Percentiles rank a stretch among this genome's conserved stretches.
Evolutionary conservation across 202 grass and related monocot species (phyloP).

Genomic region (Carex sylvatica): DNA sequence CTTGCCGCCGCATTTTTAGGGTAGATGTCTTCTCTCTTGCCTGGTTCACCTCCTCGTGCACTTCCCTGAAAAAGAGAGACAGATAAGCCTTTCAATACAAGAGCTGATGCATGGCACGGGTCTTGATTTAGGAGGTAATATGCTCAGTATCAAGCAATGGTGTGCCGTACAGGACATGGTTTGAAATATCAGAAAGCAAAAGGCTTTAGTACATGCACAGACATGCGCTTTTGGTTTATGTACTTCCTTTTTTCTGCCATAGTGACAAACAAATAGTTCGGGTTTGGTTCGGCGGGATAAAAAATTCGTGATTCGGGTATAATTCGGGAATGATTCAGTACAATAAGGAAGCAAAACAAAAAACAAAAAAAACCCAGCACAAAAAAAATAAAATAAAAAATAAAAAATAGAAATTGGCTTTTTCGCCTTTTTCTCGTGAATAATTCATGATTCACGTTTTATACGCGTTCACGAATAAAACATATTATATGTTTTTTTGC

Average conservation of each 20-base stretch:
- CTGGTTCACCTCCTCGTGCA: constrained; percentile 85
- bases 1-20: constrained; percentile 62
- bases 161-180: background rate
- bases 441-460: too few relatives aligned
- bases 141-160: background rate
- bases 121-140: background rate
- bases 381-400: too few relatives aligned
- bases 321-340: too few relatives aligned
- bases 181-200: background rate
- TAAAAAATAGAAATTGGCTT: too few relatives aligned
- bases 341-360: too few relatives aligned
- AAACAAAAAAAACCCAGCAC: too few relatives aligned
- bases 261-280: too few relatives aligned
- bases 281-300: too few relatives aligned
- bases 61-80: constrained; percentile 53
- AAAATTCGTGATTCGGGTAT: too few relatives aligned
- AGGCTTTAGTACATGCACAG: background rate
- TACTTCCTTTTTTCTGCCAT: background rate
- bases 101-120: background rate
- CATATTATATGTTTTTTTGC: too few relatives aligned
- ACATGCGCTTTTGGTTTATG: background rate
- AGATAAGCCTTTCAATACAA: background rate
- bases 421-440: too few relatives aligned
- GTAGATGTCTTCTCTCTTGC: constrained; percentile 71
- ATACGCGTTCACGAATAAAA: too few relatives aligned